Conservation (phyloP, 2,329 filamentous ascomycete species). For the Tolypocladium paradoxum region DNA sequence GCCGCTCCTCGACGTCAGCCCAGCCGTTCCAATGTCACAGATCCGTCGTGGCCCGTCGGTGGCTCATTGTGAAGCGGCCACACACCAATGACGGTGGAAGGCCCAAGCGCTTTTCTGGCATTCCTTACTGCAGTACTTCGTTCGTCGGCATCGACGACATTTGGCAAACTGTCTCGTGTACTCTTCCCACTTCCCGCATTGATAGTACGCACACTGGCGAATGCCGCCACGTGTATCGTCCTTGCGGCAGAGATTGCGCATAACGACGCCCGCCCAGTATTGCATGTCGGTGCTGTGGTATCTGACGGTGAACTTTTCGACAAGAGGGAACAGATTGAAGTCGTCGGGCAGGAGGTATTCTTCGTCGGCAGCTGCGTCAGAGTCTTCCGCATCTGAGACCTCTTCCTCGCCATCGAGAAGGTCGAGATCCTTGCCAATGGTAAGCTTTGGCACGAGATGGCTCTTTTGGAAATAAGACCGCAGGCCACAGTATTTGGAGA, state of each 20-base stretch:
- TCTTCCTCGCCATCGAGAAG: constrained; percentile 62
- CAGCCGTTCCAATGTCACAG: background rate
- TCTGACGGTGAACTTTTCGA: constrained; percentile 95
- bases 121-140: constrained; percentile 99
- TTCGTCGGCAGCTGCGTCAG: constrained; percentile 58
- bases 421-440: constrained; percentile 76
- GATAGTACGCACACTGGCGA: constrained; percentile 92
- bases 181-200: constrained; percentile 98
- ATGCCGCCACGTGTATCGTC: constrained; percentile 92
- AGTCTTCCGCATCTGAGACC: constrained; percentile 27
- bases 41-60: background rate
- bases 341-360: constrained; percentile 90
- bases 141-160: constrained; percentile 87
- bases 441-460: constrained; percentile 83
- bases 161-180: constrained; percentile 96
- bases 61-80: constrained; percentile 52
- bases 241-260: constrained; percentile 97
- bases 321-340: constrained; percentile 95
- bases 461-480: constrained; percentile 92
- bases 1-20: background rate
- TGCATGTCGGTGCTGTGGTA: constrained; percentile 97
- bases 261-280: constrained; percentile 98
- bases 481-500: constrained; percentile 96
- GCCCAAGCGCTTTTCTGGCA: constrained; percentile 99
- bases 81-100: constrained; percentile 96